A percentile compares a stretch with the other conserved stretches of the same genome.
Evolutionary conservation across 2,329 filamentous ascomycete species (phyloP).

Genomic region (Sporothrix protearum): DNA sequence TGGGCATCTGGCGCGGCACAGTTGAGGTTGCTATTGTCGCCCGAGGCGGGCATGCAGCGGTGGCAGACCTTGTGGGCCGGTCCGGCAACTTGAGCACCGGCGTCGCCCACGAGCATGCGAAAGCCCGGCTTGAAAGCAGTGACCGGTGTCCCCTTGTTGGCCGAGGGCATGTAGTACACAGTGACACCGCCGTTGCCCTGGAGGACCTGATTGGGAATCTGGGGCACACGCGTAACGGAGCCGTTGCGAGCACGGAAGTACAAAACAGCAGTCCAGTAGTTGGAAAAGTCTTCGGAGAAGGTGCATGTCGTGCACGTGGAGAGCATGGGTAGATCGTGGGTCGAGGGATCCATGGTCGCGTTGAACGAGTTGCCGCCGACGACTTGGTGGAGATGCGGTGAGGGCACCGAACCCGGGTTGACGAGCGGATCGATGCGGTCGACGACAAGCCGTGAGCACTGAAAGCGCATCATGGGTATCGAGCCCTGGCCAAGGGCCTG

Average conservation of each 20-base stretch:
- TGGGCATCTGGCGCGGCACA: constrained; percentile 47
- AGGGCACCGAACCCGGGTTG: constrained; percentile 44
- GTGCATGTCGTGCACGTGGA: constrained; percentile 45
- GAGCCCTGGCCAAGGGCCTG: constrained; percentile 35
- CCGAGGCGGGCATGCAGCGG: constrained; percentile 40
- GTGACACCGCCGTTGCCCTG: constrained; percentile 46
- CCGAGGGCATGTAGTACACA: constrained; percentile 45
- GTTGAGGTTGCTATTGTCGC: constrained; percentile 45
- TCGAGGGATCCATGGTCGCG: constrained; percentile 41
- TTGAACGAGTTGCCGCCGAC: constrained; percentile 47
- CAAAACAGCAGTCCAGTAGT: constrained; percentile 49
- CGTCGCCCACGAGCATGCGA: constrained; percentile 46
- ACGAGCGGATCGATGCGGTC: constrained; percentile 47
- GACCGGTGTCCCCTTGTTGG: constrained; percentile 30
- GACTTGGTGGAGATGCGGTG: constrained; percentile 47
- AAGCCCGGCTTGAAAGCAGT: constrained; percentile 46
- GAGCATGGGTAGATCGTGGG: constrained; percentile 36
- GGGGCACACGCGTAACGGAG: constrained; percentile 43
- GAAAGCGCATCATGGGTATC: constrained; percentile 42
- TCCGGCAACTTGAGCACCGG: constrained; percentile 41
- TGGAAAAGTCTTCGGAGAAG: constrained; percentile 44
- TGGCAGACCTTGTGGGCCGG: constrained; percentile 46
- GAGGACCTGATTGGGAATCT: constrained; percentile 44
- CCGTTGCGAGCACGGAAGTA: constrained; percentile 45
- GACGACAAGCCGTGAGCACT: constrained; percentile 47